These are phyloP conservation scores for Penicillium sp. DNA, from an alignment of 2,329 filamentous ascomycete species.

Conservation along the genomic window DNA sequence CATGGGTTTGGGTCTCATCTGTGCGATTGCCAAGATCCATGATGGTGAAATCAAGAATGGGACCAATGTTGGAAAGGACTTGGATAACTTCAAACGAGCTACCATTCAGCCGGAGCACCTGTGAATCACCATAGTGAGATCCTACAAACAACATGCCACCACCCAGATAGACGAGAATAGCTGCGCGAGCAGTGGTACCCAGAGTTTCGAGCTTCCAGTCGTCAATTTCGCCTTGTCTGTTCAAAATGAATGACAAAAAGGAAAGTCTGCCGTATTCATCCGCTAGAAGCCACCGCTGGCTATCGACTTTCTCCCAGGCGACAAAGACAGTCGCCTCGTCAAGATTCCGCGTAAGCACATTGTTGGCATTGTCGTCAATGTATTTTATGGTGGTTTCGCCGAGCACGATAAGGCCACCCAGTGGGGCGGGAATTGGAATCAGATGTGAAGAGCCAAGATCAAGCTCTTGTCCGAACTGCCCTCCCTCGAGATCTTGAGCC, in stretches of 20 bases:
- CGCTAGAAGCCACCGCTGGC: slow-evolving; percentile 79
- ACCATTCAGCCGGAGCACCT: slow-evolving; percentile 68
- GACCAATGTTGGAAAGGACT: slow-evolving; percentile 79
- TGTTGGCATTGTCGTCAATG: slow-evolving; percentile 74
- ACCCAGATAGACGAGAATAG: slow-evolving; percentile 72
- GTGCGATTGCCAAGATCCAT: slow-evolving; percentile 94
- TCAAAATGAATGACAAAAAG: slow-evolving; percentile 75
- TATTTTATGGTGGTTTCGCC: slow-evolving; percentile 83
- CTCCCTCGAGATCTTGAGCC: slow-evolving; percentile 37
- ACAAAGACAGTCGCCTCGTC: slow-evolving; percentile 81
- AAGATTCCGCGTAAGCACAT: slow-evolving; percentile 65
- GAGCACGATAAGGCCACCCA: slow-evolving; percentile 71
- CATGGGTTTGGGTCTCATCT: slow-evolving; percentile 76
- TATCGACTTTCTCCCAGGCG: slow-evolving; percentile 85
- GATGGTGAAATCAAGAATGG: slow-evolving; percentile 88
- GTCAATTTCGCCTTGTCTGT: slow-evolving; percentile 65
- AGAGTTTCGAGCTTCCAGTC: slow-evolving; percentile 71
- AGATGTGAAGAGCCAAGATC: slow-evolving; percentile 64
- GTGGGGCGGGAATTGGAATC: slow-evolving; percentile 61
- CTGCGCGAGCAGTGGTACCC: slow-evolving; percentile 72
- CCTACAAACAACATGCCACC: slow-evolving; percentile 76
- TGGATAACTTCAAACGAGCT: slow-evolving; percentile 70
- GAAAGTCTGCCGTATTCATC: slow-evolving; percentile 89
- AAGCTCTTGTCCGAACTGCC: slow-evolving; percentile 52
- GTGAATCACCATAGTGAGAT: slow-evolving; percentile 90